Evolutionary conservation across 305 asterid genomes (phyloP), one percentile per base, ranked within the genome.

Genomic region (Solanum chacoense): DNA sequence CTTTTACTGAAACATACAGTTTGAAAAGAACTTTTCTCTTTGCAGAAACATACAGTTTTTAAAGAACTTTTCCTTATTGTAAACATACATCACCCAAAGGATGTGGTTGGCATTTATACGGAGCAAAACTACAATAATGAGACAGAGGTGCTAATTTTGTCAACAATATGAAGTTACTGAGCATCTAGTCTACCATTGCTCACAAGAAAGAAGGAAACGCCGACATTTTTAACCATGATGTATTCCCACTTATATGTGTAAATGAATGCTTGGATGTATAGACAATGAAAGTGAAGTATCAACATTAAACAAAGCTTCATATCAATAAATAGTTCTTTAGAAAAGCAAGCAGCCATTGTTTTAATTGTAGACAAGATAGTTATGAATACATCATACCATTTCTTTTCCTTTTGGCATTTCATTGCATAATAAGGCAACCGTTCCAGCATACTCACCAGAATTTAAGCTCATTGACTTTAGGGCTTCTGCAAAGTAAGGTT

Each of bases 391-490:
- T 84, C 91, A 36, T 88, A 93, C 95, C 95, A 40, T 80, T 88
- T 87, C 78, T 67, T 87, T 89, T 78, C 90, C 93, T 85, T 84
- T 84, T 86, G 93, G 89, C 16, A 89, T 73, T 89, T 93, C 93
- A 65, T 72, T 90, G 90, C 91, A 92, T 79, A 96, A 87, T 77
- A 91, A 91, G 75, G 90, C 84, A 89, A 93, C 93, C 79, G 92
- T 90, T 75, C 92, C 94, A 86, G 93, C 92, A 92, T 91, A 94
- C 83, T 93, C 94, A 85, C 90, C 90, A 87, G 91, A 55, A 37
- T 91, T 92, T 32, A 94, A 90, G 89, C 88, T 90, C 94, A 91
- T 91, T 74, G 65, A 87, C 89, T 91, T 88, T 90, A 93, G 93
- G 20, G 94, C 93, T 88, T 91, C 93, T 76, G 69, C 92, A 87